phyloP scores from a whole-genome alignment of 1,284 basidiomycete species.

The Neotropicomus parvogracilis region DNA sequence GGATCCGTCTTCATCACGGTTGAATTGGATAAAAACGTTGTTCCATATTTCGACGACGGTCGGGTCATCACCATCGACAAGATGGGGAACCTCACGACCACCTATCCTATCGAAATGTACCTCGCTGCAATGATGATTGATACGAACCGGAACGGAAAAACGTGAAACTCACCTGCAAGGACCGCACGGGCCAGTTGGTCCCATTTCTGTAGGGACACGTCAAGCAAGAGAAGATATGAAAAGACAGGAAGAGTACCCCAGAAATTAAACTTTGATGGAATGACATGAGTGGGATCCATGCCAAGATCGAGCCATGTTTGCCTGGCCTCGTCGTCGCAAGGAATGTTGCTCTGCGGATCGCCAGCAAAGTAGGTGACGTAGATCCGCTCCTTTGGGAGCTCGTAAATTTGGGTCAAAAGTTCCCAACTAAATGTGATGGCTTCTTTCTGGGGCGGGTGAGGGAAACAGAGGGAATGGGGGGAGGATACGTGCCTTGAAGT shows the following conservation, averaged over 20 bases:
- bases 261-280: constrained; percentile 98
- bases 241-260: constrained; percentile 96
- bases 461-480: not conserved
- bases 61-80: constrained; percentile 95
- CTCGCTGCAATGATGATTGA: constrained; percentile 52
- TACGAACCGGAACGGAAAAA: not conserved
- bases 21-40: constrained; percentile 99
- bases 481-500: constrained; percentile 78
- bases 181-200: constrained; percentile 94
- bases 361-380: constrained; percentile 99
- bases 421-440: constrained; percentile 94
- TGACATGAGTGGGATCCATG: constrained; percentile 83
- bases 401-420: constrained; percentile 85
- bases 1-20: constrained; percentile 86
- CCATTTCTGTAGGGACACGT: constrained; percentile 74
- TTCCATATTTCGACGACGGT: constrained; percentile 99
- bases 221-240: constrained; percentile 25
- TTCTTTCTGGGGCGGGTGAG: constrained; percentile 65
- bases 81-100: constrained; percentile 84
- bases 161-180: constrained; percentile 72
- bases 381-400: constrained; percentile 84
- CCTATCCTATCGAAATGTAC: constrained; percentile 97
- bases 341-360: constrained; percentile 81
- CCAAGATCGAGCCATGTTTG: constrained; percentile 87
- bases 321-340: constrained; percentile 85